Evolutionary conservation across 208 protist species (phyloP), one percentile per base, ranked within the genome.

Genomic region (Wallacemonas sp.): DNA sequence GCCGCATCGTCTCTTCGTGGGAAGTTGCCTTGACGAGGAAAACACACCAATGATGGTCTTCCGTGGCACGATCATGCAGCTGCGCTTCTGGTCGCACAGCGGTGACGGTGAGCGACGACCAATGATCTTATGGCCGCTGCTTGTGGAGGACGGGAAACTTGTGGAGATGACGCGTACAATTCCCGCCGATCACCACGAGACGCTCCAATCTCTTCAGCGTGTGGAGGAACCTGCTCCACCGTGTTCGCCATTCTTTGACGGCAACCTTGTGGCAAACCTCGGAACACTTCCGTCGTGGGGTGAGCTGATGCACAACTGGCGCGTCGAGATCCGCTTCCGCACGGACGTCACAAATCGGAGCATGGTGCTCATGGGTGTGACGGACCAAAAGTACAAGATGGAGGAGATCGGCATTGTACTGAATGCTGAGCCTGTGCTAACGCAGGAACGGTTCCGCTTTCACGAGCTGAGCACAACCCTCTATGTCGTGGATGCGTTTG

Each of bases 221-320:
- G 45, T 71, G 3, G 77, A 81, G 54, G 81, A 89, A 70, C 29
- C 60, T 12, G 65, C 81, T 0, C 89, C 89, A 36, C 62, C 59
- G 24, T 71, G 77, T 41, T 73, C 82, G 17, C 87, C 90, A 8
- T 85, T 63, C 33, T 91, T 95, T 30, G 90, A 96, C 48, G 87
- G 85, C 32, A 78, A 78, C 55, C 76, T 93, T 22, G 87, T 91
- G 34, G 68, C 85, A 38, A 96, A 93, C 58, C 32, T 92, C 26
- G 90, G 90, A 29, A 79, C 85, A 17, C 42, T 96, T 39, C 72
- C 81, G 22, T 45, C 89, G 41, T 79, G 86, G 70, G 87, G 87
- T n/a, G 79, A 92, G 63, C 69, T 93, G 29, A 84, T 96, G 81
- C 83, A 91, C 57, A 92, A 93, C 68, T 96, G 85, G 81, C 76